Conservation (phyloP, 345 rosid genomes). For the Jatropha curcas region DNA sequence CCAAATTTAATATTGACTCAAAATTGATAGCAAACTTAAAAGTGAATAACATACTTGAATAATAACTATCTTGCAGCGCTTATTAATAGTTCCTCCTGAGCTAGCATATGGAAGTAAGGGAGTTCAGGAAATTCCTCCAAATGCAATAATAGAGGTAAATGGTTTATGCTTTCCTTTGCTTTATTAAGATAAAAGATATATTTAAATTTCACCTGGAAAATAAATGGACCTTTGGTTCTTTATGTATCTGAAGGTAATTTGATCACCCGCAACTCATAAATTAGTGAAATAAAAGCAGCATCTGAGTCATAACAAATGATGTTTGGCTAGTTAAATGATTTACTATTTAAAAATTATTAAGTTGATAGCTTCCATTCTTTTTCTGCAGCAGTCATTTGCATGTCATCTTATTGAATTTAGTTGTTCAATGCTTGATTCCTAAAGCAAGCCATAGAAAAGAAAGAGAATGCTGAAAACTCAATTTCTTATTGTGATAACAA, state of each 20-base stretch:
- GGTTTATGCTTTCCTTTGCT: slow-evolving; percentile 1
- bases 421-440: background rate
- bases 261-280: background rate
- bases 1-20: background rate
- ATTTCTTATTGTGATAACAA: no score
- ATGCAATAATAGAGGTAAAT: slow-evolving; percentile 92
- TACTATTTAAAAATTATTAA: background rate
- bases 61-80: slow-evolving; percentile 44
- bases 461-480: no score
- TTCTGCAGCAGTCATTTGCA: background rate
- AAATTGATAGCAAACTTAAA: background rate
- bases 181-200: background rate
- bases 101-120: slow-evolving; percentile 95
- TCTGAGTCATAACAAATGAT: background rate
- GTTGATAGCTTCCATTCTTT: background rate
- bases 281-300: background rate
- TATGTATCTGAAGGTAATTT: background rate
- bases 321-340: background rate
- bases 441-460: background rate
- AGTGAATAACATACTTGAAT: background rate
- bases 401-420: background rate
- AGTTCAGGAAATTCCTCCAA: slow-evolving; percentile 95
- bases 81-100: slow-evolving; percentile 86
- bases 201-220: background rate
- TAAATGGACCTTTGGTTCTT: background rate